phyloP scores from a whole-genome alignment of 139 green algal species.

The Gonium pectorale region DNA sequence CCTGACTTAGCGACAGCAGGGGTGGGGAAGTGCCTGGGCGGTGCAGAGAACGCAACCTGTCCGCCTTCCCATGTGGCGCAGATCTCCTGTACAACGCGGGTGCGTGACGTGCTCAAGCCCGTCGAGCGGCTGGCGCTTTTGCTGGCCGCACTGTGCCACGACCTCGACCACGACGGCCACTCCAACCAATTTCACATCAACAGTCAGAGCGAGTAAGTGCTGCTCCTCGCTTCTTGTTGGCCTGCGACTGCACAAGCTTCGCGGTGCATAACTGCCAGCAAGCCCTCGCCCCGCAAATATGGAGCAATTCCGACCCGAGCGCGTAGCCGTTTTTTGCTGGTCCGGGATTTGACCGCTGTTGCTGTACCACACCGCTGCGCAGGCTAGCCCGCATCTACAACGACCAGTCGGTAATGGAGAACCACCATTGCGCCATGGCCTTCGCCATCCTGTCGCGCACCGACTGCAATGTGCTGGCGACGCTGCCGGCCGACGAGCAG shows the following conservation, averaged over 20 bases:
- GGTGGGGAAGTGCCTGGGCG: too few species aligned
- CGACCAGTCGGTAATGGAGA: conserved; percentile 76
- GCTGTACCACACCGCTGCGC: not conserved
- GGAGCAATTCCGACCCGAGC: too few species aligned
- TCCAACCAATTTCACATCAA: conserved; percentile 75
- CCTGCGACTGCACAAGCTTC: too few species aligned
- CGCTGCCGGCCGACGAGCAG: conserved; percentile 32
- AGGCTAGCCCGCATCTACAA: conserved; percentile 73
- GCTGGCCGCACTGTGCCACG: conserved; percentile 75
- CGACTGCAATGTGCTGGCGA: conserved; percentile 56
- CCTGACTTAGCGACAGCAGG: too few species aligned
- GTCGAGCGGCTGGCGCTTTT: conserved; percentile 71
- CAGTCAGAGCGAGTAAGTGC: conserved; percentile 28
- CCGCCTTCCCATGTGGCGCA: too few species aligned
- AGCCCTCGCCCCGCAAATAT: too few species aligned
- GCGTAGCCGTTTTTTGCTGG: too few species aligned
- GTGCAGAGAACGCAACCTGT: too few species aligned
- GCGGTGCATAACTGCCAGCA: too few species aligned
- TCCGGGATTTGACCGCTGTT: too few species aligned
- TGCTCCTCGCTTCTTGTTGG: too few species aligned
- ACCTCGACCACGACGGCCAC: conserved; percentile 79
- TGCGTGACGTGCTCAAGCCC: conserved; percentile 46
- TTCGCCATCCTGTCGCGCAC: conserved; percentile 69
- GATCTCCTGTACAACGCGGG: conserved; percentile 55
- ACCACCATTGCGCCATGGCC: conserved; percentile 81